Base-by-base conservation (phyloP, 805 yeast genomes). In the Schwanniomyces occidentalis region DNA sequence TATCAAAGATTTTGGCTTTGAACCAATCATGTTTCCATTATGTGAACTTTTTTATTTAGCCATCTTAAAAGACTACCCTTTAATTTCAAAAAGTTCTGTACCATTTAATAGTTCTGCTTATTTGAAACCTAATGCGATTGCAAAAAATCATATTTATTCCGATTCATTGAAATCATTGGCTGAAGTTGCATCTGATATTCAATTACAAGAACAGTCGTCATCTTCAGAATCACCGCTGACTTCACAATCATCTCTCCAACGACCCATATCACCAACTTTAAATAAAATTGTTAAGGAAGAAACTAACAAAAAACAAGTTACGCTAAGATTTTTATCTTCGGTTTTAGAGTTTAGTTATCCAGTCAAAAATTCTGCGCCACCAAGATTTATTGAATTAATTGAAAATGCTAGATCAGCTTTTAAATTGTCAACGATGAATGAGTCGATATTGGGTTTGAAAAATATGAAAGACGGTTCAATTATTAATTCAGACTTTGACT, bases 1-100 rank as follows among this genome's bases (percentile, higher is more conserved):
- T 41, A 72, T 83, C 23, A 81, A 78, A 42, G 95, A 86, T 56
- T 86, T 81, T 62, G 95, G 95, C 1, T 86, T 86, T 53, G 89
- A 87, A 49, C 53, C 71, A 3, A 69, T 81, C n/a, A 61, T 84
- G 38, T 71, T 71, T 39, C 81, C 85, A 3, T 56, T 87, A 17
- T 75, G 85, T 42, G 91, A 84, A 45, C 70, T 85, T 2, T 75
- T 83, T 46, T 82, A 80, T 51, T 79, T 74, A 34, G 60, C 75
- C 18, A 67, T 85, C 5, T 52, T 79, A 24, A 68, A 68, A 27
- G 88, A 82, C 42, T 84, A 80, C 50, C 91, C 93, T 7, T 55
- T 83, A 36, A 67, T 78, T 4, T 66, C 77, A n/a, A 73, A 65
- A 51, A 51, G 51, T 24, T 50, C 34, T 10, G 17, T 17, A 10